Evolutionary conservation across 441 rosid genomes (phyloP), one percentile per base, ranked within the genome.

Genomic region (Hura crepitans): DNA sequence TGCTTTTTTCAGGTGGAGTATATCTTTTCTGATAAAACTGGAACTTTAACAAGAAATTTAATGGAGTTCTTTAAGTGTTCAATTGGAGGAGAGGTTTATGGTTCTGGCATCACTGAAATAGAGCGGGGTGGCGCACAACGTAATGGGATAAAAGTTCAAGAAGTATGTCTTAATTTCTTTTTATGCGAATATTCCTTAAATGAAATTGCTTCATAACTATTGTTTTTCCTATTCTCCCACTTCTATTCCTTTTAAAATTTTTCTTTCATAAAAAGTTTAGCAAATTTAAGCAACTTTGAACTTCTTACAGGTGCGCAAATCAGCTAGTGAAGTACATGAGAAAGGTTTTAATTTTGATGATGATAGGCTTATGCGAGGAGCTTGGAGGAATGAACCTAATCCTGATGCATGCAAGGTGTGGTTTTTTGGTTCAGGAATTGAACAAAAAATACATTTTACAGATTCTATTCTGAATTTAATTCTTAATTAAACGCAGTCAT

Each of bases 21-120:
- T 81, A 91, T 96, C 65, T 96, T 96, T 82, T 89, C 98, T 54
- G 99, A 96, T 82, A 96, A 93, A 86, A 96, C 99, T 31, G 99
- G 98, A 82, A 96, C 99, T 66, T 86, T 96, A 77, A 96, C 99
- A 17, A 86, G 99, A 81, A 96, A 96, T 78, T 79, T 93, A 80
- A 96, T 96, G 99, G 99, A 96, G 87, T 93, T 96, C 78, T 96
- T 96, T 76, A 96, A 96, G 84, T 93, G 99, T 76, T 91, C 99
- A 22, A 91, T 96, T 85, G 99, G 97, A 72, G 99, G 97, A 75
- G 96, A 86, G 84, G 81, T 84, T 63, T 96, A 96, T 79, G 99
- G 99, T 75, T 81, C 90, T 73, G 99, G 99, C 70, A 45, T 89
- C 77, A 96, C 98, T 70, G 99, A 96, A 82, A 90, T 90, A 74